Conservation (phyloP, 495 filamentous ascomycete species). For the Diplogelasinospora grovesii region DNA sequence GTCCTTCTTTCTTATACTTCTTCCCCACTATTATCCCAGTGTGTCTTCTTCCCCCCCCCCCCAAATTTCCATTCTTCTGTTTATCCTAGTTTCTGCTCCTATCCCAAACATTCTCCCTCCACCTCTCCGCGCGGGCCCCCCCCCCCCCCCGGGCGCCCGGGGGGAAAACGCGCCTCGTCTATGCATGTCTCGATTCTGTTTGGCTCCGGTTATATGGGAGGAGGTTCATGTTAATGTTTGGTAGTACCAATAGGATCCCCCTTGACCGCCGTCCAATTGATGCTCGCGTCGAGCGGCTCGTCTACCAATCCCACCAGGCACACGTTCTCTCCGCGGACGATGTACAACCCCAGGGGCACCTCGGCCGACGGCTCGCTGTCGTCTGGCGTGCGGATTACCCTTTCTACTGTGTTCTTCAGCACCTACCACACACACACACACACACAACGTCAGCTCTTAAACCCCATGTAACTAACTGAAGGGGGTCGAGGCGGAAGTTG, state of each 20-base stretch:
- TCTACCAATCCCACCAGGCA: constrained; percentile 86
- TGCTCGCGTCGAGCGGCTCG: constrained; percentile 76
- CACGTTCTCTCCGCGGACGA: constrained; percentile 92
- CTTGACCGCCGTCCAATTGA: constrained; percentile 86
- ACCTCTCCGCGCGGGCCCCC: too few species aligned
- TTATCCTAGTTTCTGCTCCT: too few species aligned
- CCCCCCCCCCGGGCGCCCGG: too few species aligned
- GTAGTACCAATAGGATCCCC: constrained; percentile 77
- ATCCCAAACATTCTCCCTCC: neutral
- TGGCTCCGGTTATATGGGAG: neutral
- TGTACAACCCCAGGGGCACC: constrained; percentile 78
- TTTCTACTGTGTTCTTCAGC: constrained; percentile 75
- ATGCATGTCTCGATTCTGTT: neutral
- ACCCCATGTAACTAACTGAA: neutral
- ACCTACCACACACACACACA: constrained; percentile 37
- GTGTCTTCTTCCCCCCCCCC: too few species aligned
- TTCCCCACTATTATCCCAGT: too few species aligned
- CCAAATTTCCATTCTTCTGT: too few species aligned
- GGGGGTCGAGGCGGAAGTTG: neutral
- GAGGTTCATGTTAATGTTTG: constrained; percentile 55
- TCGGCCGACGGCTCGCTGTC: constrained; percentile 75
- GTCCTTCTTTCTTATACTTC: too few species aligned
- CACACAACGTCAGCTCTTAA: neutral
- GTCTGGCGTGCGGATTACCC: constrained; percentile 77
- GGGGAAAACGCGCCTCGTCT: too few species aligned